Evolutionary conservation across 2,329 filamentous ascomycete genomes (phyloP).

Genomic region (Curvularia eragrostidis): DNA sequence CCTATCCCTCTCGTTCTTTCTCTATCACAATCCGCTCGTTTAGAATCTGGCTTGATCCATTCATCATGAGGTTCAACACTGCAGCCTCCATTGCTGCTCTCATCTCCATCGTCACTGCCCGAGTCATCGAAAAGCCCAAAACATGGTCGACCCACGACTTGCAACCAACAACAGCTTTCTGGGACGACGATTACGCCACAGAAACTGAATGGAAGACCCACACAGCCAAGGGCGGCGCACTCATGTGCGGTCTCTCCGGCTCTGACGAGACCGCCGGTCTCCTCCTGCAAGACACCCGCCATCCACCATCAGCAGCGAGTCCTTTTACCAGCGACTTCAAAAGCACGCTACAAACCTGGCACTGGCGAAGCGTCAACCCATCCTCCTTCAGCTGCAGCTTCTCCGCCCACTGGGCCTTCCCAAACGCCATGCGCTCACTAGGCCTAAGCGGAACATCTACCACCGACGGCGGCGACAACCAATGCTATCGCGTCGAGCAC

Average conservation of each 20-base stretch:
- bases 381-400: slow-evolving; percentile 19
- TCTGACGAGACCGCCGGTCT: slow-evolving; percentile 23
- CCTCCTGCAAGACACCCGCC: slow-evolving; percentile 19
- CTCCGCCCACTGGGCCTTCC: slow-evolving; percentile 20
- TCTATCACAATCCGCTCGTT: too few species aligned
- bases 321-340: slow-evolving; percentile 24
- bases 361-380: slow-evolving; percentile 19
- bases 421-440: slow-evolving; percentile 12
- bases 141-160: neutral
- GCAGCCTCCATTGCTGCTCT: neutral
- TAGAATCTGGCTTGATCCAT: too few species aligned
- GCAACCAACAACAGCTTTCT: slow-evolving; percentile 10
- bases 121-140: neutral
- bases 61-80: neutral
- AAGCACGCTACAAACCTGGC: slow-evolving; percentile 21
- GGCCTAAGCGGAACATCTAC: slow-evolving; percentile 16
- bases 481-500: slow-evolving; percentile 24
- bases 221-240: slow-evolving; percentile 19
- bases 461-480: slow-evolving; percentile 23
- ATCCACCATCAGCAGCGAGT: slow-evolving; percentile 25
- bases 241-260: slow-evolving; percentile 20
- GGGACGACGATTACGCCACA: slow-evolving; percentile 20
- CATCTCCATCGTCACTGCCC: neutral
- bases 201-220: slow-evolving; percentile 18
- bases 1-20: too few species aligned